Conservation (phyloP, 345 rosid genomes). For the Pugionium dolabratum region DNA sequence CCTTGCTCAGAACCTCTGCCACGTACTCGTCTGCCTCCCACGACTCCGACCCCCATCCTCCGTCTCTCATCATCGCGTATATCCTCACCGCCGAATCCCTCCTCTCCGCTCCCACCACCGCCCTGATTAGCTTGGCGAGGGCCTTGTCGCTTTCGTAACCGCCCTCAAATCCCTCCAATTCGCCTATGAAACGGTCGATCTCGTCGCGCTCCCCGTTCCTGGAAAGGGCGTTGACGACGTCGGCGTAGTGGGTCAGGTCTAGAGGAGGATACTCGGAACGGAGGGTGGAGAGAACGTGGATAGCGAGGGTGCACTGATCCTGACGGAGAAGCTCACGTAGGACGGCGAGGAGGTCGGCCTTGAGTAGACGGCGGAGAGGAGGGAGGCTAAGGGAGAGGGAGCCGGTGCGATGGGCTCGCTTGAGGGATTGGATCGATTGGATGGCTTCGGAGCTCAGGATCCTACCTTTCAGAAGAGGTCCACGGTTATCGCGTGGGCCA, state of each 20-base stretch:
- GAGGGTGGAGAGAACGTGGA: slow-evolving; percentile 66
- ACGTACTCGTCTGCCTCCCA: slow-evolving; percentile 64
- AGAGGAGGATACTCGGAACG: slow-evolving; percentile 58
- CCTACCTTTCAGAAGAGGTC: slow-evolving; percentile 85
- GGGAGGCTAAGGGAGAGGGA: slow-evolving; percentile 43
- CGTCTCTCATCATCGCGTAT: slow-evolving; percentile 58
- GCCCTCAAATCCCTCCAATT: slow-evolving; percentile 47
- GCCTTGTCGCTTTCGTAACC: slow-evolving; percentile 53
- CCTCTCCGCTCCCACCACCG: slow-evolving; percentile 58
- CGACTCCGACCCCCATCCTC: slow-evolving; percentile 59
- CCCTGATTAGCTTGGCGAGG: slow-evolving; percentile 54
- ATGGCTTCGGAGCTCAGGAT: slow-evolving; percentile 85
- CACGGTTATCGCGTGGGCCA: slow-evolving; percentile 77
- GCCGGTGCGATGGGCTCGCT: slow-evolving; percentile 54
- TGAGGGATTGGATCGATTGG: slow-evolving; percentile 83
- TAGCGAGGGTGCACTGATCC: slow-evolving; percentile 64
- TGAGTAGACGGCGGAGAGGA: slow-evolving; percentile 76
- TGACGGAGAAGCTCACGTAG: slow-evolving; percentile 88
- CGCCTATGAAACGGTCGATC: slow-evolving; percentile 60
- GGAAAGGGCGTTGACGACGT: slow-evolving; percentile 55
- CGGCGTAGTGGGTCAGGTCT: slow-evolving; percentile 62
- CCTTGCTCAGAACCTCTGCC: slow-evolving; percentile 59
- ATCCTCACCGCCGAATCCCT: slow-evolving; percentile 75
- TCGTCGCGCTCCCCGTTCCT: slow-evolving; percentile 50
- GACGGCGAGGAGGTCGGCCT: slow-evolving; percentile 60